Base-by-base conservation (phyloP, 2,329 filamentous ascomycete species). In the Hirsutella minnesotensis region DNA sequence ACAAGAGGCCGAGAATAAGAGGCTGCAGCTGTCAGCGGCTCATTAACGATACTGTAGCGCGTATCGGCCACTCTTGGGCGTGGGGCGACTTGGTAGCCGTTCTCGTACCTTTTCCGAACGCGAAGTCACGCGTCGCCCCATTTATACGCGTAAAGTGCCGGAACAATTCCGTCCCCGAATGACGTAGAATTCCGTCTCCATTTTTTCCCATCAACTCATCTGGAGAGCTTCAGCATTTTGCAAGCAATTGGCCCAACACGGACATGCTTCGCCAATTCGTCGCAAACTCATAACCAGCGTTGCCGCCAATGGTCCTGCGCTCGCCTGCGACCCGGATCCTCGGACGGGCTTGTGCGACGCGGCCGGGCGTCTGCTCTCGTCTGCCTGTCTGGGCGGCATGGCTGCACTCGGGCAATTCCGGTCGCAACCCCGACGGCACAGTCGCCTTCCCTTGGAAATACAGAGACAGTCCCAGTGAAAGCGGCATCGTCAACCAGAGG, bases 321-420 rank as follows among this genome's bases (percentile, higher is more conserved):
- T 68, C 88, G 7, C 87, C 86, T 55, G 80, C 84, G 49, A 87
- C 83, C 5, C 33, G 35, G n/a, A 22, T 19, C 16, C 19, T 37
- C 16, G 33, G 33, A n/a, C 33, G n/a, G 18, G 33, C 16, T 5
- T n/a, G 15, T 9, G 56, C 55, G 34, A 46, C 44, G 41, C 56
- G 49, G 39, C 49, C 46, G 15, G 54, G 45, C 46, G 52, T 53
- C 43, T 38, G 46, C 19, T 41, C 48, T 39, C 34, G 53, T 44
- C 47, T 51, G 44, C 43, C 48, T 37, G 53, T 52, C 9, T 45
- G 53, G 39, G 41, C 47, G 22, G 21, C 43, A 33, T 45, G 40
- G n/a, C 35, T 24, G 12, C 48, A 38, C 24, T 45, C 44, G 34
- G 37, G 37, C 10, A 12, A 27, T 27, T 27, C 24, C 7, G 24